A percentile compares a stretch with the other conserved stretches of the same genome.
phyloP scores from a whole-genome alignment of 176 grass and related monocot species.

The Avena atlantica region DNA sequence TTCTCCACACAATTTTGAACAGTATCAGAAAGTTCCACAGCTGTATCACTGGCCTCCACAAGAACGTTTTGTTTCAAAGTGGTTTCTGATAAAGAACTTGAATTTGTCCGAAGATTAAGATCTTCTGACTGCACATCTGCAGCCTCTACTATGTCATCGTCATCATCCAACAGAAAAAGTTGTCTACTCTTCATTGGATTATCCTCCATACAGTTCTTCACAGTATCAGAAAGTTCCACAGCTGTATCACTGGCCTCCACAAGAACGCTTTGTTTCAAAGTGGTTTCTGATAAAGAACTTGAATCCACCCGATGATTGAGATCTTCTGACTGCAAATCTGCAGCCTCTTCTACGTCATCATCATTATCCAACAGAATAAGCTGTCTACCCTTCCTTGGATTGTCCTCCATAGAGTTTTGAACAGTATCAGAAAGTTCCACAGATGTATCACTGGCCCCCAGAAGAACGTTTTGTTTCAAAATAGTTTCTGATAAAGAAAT shows the following conservation, averaged over 20 bases:
- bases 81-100: not conserved
- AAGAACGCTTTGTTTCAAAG: not conserved
- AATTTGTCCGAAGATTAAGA: not conserved
- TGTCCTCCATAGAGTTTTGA: not conserved
- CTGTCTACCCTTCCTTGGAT: no score
- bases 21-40: conserved; percentile 13
- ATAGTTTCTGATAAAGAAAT: not conserved
- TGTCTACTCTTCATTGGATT: no score
- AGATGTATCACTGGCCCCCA: not conserved
- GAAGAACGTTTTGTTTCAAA: not conserved
- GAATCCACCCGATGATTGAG: not conserved
- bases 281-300: not conserved
- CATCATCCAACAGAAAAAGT: no score
- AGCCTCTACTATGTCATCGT: no score
- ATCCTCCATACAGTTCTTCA: no score
- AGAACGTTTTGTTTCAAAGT: not conserved
- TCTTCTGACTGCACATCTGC: not conserved
- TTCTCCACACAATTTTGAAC: conserved; percentile 13
- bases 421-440: conserved; percentile 1
- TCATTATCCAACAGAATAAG: no score
- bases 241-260: not conserved
- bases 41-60: not conserved
- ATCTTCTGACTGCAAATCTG: not conserved
- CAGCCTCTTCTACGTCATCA: no score
- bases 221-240: conserved; percentile 4